Evolutionary conservation across 495 filamentous ascomycete species (phyloP).

Genomic region (Parathielavia appendiculata): DNA sequence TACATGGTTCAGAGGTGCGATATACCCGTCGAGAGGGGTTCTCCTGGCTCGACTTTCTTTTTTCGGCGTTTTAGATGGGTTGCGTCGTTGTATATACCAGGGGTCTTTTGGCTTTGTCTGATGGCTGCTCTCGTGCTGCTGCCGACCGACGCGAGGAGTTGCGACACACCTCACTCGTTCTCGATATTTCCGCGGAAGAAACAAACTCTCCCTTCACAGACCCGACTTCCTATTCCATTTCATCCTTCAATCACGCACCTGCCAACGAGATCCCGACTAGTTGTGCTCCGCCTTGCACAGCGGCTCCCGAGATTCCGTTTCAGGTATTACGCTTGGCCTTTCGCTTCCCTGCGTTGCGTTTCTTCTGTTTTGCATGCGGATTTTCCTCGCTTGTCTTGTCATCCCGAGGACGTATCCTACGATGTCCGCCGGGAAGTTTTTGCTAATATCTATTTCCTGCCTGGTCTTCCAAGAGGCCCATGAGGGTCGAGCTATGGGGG

Average conservation of each 20-base stretch:
- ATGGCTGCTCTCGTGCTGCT: not conserved
- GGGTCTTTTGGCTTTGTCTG: slow-evolving; percentile 7
- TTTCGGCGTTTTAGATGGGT: slow-evolving; percentile 27
- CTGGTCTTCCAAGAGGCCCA: slow-evolving; percentile 15
- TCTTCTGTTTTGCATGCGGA: slow-evolving; percentile 14
- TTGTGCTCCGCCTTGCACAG: slow-evolving; percentile 52
- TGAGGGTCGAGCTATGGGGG: not conserved
- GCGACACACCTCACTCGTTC: slow-evolving; percentile 24
- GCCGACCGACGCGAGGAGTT: slow-evolving; percentile 4
- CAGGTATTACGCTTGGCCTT: slow-evolving; percentile 15
- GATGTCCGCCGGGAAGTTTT: slow-evolving; percentile 11
- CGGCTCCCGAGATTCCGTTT: slow-evolving; percentile 33
- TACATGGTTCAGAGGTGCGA: slow-evolving; percentile 30
- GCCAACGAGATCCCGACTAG: slow-evolving; percentile 42
- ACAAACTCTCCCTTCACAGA: slow-evolving; percentile 14
- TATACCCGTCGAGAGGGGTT: slow-evolving; percentile 26
- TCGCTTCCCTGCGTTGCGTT: slow-evolving; percentile 17
- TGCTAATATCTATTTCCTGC: slow-evolving; percentile 34
- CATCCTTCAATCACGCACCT: slow-evolving; percentile 43
- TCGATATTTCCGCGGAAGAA: slow-evolving; percentile 22
- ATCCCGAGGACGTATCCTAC: slow-evolving; percentile 16
- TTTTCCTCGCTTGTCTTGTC: slow-evolving; percentile 18
- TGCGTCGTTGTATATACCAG: slow-evolving; percentile 33
- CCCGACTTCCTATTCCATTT: slow-evolving; percentile 41
- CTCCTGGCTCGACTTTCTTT: slow-evolving; percentile 22